A percentile compares a stretch with the other conserved stretches of the same genome.
phyloP scores from a whole-genome alignment of 2,329 filamentous ascomycete genomes.

The Diaporthe caulivora region DNA sequence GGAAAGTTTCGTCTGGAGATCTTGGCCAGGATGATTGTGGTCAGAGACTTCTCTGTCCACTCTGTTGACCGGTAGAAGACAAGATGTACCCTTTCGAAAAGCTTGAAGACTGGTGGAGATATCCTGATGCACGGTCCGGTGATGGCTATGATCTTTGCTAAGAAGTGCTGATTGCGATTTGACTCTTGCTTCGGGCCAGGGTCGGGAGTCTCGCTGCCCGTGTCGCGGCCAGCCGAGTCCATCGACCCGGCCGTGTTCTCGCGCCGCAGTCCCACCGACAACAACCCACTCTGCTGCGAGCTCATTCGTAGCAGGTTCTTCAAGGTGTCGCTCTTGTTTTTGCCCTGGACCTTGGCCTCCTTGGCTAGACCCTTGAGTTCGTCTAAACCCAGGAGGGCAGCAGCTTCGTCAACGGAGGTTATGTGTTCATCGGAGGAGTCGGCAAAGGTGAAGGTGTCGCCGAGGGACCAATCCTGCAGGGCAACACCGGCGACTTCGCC shows the following conservation, averaged over 20 bases:
- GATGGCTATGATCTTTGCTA: constrained; percentile 80
- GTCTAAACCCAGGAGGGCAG: constrained; percentile 83
- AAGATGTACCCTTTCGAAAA: constrained; percentile 94
- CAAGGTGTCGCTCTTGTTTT: constrained; percentile 86
- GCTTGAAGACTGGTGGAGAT: constrained; percentile 76
- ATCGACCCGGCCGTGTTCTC: constrained; percentile 71
- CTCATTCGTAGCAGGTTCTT: constrained; percentile 80
- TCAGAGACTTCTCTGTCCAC: constrained; percentile 97
- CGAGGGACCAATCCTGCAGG: constrained; percentile 60
- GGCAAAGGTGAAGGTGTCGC: constrained; percentile 78
- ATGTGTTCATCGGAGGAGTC: constrained; percentile 82
- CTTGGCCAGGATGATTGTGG: constrained; percentile 92
- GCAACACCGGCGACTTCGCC: constrained; percentile 48
- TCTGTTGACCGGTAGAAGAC: constrained; percentile 97
- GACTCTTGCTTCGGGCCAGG: constrained; percentile 52
- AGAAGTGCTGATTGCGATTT: constrained; percentile 80
- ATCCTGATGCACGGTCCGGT: constrained; percentile 89
- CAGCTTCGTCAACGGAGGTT: constrained; percentile 84
- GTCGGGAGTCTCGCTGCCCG: constrained; percentile 49
- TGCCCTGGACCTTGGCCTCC: constrained; percentile 87
- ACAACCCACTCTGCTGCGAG: constrained; percentile 80
- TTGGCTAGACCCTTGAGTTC: constrained; percentile 89
- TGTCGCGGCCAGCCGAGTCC: constrained; percentile 57
- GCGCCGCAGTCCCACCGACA: constrained; percentile 75
- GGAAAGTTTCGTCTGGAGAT: constrained; percentile 91